Evolutionary conservation across 257 asterid species (phyloP).

Genomic region (Nicotiana otophora): DNA sequence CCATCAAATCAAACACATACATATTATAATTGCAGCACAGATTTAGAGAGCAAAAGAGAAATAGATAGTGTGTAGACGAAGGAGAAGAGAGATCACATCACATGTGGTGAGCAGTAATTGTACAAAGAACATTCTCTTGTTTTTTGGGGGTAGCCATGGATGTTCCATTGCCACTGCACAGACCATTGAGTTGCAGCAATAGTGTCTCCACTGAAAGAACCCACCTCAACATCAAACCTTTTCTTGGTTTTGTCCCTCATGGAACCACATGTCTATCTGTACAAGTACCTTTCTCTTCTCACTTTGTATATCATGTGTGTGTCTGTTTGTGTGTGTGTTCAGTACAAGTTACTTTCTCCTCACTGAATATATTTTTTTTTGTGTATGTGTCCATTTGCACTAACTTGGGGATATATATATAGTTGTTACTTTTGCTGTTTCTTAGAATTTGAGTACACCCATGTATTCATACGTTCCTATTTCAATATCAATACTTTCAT

Average conservation of each 20-base stretch:
- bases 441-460: neutral
- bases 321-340: neutral
- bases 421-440: neutral
- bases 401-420: neutral
- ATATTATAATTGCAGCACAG: neutral
- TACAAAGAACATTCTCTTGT: neutral
- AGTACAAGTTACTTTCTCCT: neutral
- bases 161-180: constrained; percentile 51
- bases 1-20: neutral
- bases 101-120: constrained; percentile 9
- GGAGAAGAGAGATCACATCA: neutral
- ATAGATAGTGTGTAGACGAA: constrained; percentile 3
- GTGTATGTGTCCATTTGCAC: neutral
- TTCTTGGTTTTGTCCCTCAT: constrained; percentile 52
- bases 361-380: neutral
- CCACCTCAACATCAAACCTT: constrained; percentile 51
- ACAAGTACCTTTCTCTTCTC: constrained; percentile 35
- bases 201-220: constrained; percentile 19
- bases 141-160: constrained; percentile 37
- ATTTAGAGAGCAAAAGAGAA: constrained; percentile 10
- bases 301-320: neutral
- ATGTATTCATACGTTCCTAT: neutral
- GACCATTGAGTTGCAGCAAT: constrained; percentile 36
- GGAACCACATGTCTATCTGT: constrained; percentile 32
- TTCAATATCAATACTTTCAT: neutral